Evolutionary conservation across 345 rosid species (phyloP), one percentile per base, ranked within the genome.

Genomic region (Hypericum androsaemum): DNA sequence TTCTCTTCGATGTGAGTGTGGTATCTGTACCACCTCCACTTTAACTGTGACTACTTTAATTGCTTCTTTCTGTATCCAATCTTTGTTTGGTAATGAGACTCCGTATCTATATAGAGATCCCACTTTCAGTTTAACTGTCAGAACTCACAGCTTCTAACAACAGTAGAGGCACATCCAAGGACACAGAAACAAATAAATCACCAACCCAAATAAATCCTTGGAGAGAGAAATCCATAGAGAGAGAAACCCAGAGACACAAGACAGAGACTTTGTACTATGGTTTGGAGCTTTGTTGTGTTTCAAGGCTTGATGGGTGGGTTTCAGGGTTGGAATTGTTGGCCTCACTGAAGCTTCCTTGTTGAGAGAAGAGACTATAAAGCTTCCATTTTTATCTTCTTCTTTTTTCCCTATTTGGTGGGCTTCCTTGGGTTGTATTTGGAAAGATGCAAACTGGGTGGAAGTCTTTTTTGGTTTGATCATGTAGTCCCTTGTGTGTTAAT

Each of bases 231-330:
- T 10, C 10, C 7, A 28, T 7, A 41, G 9, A 41, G 10, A 35
- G 9, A 12, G 22, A 46, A 22, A 3, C 13, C 2, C 15, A 10
- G 7, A n/a, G n/a, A 15, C 44, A 22, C 32, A 41, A 35, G 12
- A 13, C 14, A 42, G 9, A 14, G 3, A 15, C 13, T 40, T 12
- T 59, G 51, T 64, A 54, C 70, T 61, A 82, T 88, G 90, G 71
- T 79, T 56, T 67, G 74, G 58, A 62, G 64, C 70, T 74, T 58
- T 56, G 48, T 75, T 22, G 32, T 22, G 32, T 22, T 22, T 61
- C 55, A 82, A 73, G 95, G 81, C 58, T 43, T 82, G 53, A 74
- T 75, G 66, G 74, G 39, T 52, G 77, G 70, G 75, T 48, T 75
- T 82, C 76, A 64, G 71, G 61, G 81, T 74, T 86, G 80, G 69